Conservation (phyloP, 352 stramenopile genomes). For the Phytophthora macrochlamydospora region DNA sequence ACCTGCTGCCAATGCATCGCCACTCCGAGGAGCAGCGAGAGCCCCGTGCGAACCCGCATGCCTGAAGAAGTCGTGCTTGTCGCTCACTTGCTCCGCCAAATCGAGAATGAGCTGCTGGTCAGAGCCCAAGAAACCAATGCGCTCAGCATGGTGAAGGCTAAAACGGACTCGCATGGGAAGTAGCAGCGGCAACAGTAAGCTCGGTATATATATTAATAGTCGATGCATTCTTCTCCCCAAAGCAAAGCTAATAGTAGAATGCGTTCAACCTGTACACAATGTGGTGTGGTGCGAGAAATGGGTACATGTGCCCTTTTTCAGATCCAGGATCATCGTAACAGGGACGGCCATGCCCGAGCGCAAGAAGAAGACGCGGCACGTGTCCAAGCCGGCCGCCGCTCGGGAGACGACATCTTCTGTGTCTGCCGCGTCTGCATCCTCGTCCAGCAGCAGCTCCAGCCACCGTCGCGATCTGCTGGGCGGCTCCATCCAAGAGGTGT, state of each 20-base stretch:
- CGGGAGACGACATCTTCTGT: slow-evolving; percentile 17
- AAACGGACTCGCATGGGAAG: neutral
- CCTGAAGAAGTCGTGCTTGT: neutral
- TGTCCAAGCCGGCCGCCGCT: slow-evolving; percentile 29
- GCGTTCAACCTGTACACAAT: too few species aligned
- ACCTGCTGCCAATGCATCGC: slow-evolving; percentile 23
- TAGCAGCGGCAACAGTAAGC: neutral
- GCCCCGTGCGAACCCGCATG: slow-evolving; percentile 29
- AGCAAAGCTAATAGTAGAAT: too few species aligned
- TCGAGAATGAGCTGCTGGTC: slow-evolving; percentile 27
- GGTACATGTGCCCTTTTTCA: neutral
- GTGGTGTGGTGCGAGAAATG: too few species aligned
- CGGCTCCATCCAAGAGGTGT: slow-evolving; percentile 35
- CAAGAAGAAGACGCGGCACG: slow-evolving; percentile 34
- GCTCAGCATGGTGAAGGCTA: neutral
- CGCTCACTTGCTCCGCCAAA: slow-evolving; percentile 27
- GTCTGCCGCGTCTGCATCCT: neutral
- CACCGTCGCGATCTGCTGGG: slow-evolving; percentile 34
- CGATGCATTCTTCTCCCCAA: too few species aligned
- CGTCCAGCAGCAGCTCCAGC: slow-evolving; percentile 8
- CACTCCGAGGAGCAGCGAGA: slow-evolving; percentile 22
- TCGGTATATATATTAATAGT: too few species aligned
- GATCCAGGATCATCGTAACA: neutral
- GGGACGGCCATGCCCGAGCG: slow-evolving; percentile 12
- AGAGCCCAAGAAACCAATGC: neutral